Percentiles rank a stretch among this genome's conserved stretches.
Evolutionary conservation across 176 grass and related monocot species (phyloP).

Genomic region (Aegilops umbellulata): DNA sequence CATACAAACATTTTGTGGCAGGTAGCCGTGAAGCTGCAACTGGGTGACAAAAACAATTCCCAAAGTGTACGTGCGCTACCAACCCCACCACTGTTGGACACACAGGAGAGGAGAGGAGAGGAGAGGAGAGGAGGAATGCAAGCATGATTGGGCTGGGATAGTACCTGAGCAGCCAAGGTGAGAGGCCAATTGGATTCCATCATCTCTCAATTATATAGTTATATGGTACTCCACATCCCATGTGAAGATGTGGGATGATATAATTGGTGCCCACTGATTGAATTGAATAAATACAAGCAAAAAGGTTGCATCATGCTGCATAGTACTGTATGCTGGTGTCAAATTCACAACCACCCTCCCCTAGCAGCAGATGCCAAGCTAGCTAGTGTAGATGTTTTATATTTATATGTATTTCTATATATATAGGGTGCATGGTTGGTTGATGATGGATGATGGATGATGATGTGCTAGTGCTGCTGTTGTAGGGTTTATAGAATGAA

Average conservation of each 20-base stretch:
- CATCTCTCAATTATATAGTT: background rate
- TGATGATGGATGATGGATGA: background rate
- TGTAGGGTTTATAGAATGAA: background rate
- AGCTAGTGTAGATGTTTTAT: background rate
- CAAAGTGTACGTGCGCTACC: slow-evolving; percentile 20
- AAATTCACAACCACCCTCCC: slow-evolving; percentile 6
- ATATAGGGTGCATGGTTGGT: slow-evolving; percentile 4
- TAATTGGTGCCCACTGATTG: background rate
- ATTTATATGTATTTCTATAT: background rate
- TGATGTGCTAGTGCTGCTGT: background rate
- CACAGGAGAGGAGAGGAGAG: too few species aligned
- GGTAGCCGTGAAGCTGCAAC: slow-evolving; percentile 16
- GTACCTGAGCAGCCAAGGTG: background rate
- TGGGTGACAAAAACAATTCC: background rate
- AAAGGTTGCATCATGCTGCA: slow-evolving; percentile 14
- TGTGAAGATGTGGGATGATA: slow-evolving; percentile 20
- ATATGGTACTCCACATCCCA: background rate
- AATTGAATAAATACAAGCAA: background rate
- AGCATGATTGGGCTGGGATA: slow-evolving; percentile 38
- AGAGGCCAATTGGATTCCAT: slow-evolving; percentile 33
- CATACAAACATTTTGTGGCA: background rate
- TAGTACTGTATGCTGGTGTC: background rate
- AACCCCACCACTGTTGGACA: slow-evolving; percentile 6
- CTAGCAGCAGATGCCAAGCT: slow-evolving; percentile 24
- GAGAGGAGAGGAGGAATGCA: background rate